These are phyloP conservation scores for Phytophthora chlamydospora DNA, from an alignment of 352 stramenopile species.

Conservation along the genomic window DNA sequence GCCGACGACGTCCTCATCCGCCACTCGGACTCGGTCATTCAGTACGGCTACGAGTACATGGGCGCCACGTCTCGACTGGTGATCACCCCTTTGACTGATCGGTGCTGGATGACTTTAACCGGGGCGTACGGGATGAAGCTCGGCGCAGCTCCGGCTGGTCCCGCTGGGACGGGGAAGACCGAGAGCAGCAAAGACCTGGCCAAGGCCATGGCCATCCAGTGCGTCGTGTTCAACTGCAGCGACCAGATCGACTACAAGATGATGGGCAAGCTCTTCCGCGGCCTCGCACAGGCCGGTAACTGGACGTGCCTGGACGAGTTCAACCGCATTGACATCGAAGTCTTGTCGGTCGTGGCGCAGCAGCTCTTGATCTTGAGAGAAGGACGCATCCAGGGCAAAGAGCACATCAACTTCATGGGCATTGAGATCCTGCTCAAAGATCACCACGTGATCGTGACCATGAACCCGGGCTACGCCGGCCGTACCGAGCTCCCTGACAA, in stretches of 20 bases:
- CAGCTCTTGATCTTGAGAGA: conserved; percentile 84
- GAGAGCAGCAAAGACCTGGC: conserved; percentile 96
- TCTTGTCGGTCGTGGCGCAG: conserved; percentile 95
- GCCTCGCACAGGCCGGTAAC: conserved; percentile 89
- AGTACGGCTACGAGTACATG: conserved; percentile 97
- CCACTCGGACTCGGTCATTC: conserved; percentile 87
- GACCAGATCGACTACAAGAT: conserved; percentile 97
- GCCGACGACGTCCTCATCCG: conserved; percentile 90
- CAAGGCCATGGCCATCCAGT: conserved; percentile 94
- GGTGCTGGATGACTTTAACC: conserved; percentile 97
- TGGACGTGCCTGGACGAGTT: conserved; percentile 95
- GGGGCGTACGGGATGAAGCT: conserved; percentile 93
- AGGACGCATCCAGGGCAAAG: conserved; percentile 80
- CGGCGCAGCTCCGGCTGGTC: conserved; percentile 91
- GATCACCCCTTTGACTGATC: conserved; percentile 92
- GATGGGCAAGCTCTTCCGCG: conserved; percentile 97
- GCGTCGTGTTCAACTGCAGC: conserved; percentile 96
- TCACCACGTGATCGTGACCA: conserved; percentile 98
- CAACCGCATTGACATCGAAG: conserved; percentile 95
- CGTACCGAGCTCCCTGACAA: conserved; percentile 97
- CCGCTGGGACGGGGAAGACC: conserved; percentile 96
- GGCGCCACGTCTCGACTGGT: conserved; percentile 89
- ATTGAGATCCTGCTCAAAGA: conserved; percentile 96
- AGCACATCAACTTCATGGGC: conserved; percentile 96
- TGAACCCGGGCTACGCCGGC: conserved; percentile 97